phyloP scores from a whole-genome alignment of 1,284 basidiomycete species.

The Fistulinella cinereoalba region DNA sequence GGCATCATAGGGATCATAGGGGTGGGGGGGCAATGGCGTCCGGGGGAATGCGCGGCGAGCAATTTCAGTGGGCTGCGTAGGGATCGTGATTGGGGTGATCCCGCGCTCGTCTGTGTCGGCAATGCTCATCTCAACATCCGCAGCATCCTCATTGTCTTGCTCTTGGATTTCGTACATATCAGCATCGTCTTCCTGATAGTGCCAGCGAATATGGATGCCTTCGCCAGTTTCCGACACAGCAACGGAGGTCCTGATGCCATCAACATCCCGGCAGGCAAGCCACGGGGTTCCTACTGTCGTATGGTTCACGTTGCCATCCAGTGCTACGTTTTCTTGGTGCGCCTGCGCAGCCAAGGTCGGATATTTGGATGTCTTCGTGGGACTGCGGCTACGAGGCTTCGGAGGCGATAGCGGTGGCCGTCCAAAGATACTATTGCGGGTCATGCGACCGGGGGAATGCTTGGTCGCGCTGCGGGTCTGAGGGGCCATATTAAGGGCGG shows the following conservation, averaged over 20 bases:
- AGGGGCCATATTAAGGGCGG: conserved; percentile 23
- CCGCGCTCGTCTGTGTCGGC: conserved; percentile 17
- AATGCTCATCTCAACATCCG: conserved; percentile 10
- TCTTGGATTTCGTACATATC: not conserved
- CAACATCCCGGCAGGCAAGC: conserved; percentile 18
- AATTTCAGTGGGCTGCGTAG: no score
- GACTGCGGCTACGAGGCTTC: conserved; percentile 9
- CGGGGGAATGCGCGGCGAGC: conserved; percentile 11
- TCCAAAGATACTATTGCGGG: conserved; percentile 25
- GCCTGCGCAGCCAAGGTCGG: not conserved
- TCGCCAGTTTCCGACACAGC: conserved; percentile 23
- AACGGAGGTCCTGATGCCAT: conserved; percentile 12
- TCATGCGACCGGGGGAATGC: conserved; percentile 17
- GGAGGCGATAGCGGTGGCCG: conserved; percentile 6
- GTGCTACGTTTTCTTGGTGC: not conserved
- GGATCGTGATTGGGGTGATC: conserved; percentile 8
- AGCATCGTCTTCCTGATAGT: conserved; percentile 9
- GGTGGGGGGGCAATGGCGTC: conserved; percentile 24
- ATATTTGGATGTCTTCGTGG: not conserved
- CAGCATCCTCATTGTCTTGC: conserved; percentile 1
- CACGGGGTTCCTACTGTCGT: conserved; percentile 6
- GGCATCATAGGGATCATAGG: conserved; percentile 25
- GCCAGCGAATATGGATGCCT: conserved; percentile 21
- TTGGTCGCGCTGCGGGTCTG: conserved; percentile 20
- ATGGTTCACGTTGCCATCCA: not conserved